Base-by-base conservation (phyloP, 2,329 filamentous ascomycete genomes). In the Xylaria sp. region DNA sequence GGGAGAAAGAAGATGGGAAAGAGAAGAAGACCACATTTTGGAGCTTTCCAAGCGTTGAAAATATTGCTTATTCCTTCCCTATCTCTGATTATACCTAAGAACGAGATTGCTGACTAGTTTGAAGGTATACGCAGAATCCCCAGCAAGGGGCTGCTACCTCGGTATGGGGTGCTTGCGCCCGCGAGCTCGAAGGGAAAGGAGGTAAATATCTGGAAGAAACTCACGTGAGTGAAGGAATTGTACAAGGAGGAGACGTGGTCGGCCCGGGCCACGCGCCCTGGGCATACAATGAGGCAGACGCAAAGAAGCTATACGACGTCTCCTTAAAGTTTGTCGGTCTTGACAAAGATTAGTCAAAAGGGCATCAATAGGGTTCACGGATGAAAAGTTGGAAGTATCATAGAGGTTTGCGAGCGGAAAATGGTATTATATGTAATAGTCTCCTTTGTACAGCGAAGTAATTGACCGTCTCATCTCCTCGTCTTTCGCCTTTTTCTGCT, bases 141-240 rank as follows among this genome's bases (percentile, higher is more conserved):
- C 78, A 77, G 61, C 83, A 84, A 69, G 83, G 83, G 3, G 83
- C 82, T 37, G 81, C 82, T 2, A 83, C 83, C 6, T 78, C 77
- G 7, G 77, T 82, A 0, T 82, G 76, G 73, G 81, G 80, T 0
- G 81, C 80, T 2, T 61, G 84, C 2, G 73, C 70, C 13, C 75
- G 75, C 63, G 79, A 80, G 9, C 81, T 77, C 72, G 79, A 83
- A 71, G 79, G 76, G 5, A 81, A 77, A 58, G 83, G 82, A 9
- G 82, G 82, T 8, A 75, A 71, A 63, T 84, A 84, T 72, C 58
- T 74, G 12, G 66, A 71, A 20, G 52, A 63, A 34, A 68, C 59
- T n/a, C 59, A 63, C 31, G 58, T 62, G 28, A 70, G 61, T 20
- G 37, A 65, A 52, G 52, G 59, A 20, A 6, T 59, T 8, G 44